Percentiles rank a stretch among this genome's conserved stretches.
Evolutionary conservation across 1,284 basidiomycete species (phyloP).

Genomic region (Malassezia cuniculi): DNA sequence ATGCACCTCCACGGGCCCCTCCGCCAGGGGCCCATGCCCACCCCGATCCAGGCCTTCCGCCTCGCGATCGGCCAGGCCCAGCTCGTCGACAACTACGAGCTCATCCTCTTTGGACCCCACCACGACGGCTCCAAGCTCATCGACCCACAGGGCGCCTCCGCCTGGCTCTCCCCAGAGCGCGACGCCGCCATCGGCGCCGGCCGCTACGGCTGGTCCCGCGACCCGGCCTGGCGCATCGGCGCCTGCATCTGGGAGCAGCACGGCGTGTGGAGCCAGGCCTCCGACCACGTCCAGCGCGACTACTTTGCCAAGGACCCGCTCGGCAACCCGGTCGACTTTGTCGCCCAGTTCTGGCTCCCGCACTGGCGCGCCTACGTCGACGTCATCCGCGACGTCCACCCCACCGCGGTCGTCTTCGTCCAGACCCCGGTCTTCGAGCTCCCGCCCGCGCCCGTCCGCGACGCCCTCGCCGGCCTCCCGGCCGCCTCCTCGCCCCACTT

Average conservation of each 20-base stretch:
- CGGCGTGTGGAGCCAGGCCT: constrained; percentile 71
- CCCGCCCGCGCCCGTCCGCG: constrained; percentile 54
- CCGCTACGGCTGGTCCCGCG: constrained; percentile 68
- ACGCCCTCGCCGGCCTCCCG: constrained; percentile 49
- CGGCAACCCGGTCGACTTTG: constrained; percentile 54
- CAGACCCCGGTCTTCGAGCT: constrained; percentile 81
- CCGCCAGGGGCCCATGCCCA: constrained; percentile 71
- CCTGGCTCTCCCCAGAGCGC: constrained; percentile 31
- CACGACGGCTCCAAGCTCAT: constrained; percentile 61
- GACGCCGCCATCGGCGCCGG: constrained; percentile 22
- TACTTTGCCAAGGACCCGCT: constrained; percentile 52
- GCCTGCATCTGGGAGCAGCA: constrained; percentile 79
- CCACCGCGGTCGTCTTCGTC: constrained; percentile 75
- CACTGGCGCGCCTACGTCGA: constrained; percentile 59
- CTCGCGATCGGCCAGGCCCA: constrained; percentile 77
- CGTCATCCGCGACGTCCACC: constrained; percentile 61
- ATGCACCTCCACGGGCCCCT: constrained; percentile 47
- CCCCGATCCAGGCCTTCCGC: constrained; percentile 67
- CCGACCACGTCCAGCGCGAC: constrained; percentile 58
- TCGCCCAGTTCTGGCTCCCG: constrained; percentile 68
- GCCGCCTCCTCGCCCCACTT: constrained; percentile 75
- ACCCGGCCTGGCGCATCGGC: constrained; percentile 65
- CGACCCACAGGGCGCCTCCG: constrained; percentile 60
- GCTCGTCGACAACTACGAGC: constrained; percentile 72
- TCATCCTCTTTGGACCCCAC: constrained; percentile 66